A percentile compares a stretch with the other conserved stretches of the same genome.
phyloP scores from a whole-genome alignment of 2,329 filamentous ascomycete genomes.

The Rugonectria rugulosa region DNA sequence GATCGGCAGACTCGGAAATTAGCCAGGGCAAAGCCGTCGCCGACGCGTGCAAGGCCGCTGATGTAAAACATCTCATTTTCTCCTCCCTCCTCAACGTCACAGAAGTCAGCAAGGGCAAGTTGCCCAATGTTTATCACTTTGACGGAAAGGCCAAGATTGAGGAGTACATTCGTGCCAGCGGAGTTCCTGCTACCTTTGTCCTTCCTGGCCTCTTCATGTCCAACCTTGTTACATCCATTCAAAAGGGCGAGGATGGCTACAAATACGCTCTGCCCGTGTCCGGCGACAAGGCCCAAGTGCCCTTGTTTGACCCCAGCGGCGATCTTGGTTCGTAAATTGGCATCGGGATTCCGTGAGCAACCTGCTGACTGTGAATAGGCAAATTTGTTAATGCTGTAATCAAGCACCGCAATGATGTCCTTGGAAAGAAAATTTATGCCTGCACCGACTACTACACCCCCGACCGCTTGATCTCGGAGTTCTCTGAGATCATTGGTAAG shows the following conservation, averaged over 20 bases:
- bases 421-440: constrained; percentile 46
- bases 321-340: constrained; percentile 51
- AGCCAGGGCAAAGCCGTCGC: constrained; percentile 55
- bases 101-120: constrained; percentile 46
- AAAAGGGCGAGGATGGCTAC: constrained; percentile 41
- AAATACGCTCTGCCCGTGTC: constrained; percentile 39
- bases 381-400: constrained; percentile 47
- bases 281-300: constrained; percentile 43
- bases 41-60: constrained; percentile 53
- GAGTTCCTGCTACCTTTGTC: constrained; percentile 60
- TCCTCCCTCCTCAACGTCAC: constrained; percentile 52
- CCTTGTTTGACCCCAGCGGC: constrained; percentile 45
- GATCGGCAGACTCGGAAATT: constrained; percentile 45
- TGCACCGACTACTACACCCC: constrained; percentile 48
- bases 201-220: constrained; percentile 63
- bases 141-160: constrained; percentile 65
- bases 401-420: constrained; percentile 34
- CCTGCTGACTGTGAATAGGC: constrained; percentile 31
- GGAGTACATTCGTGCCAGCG: constrained; percentile 59
- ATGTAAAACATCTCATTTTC: constrained; percentile 56
- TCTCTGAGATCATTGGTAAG: constrained; percentile 45
- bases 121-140: constrained; percentile 56
- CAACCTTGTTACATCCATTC: constrained; percentile 47
- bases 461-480: constrained; percentile 43
- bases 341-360: rapidly evolving